Base-by-base conservation (phyloP, 2,329 filamentous ascomycete species). In the Fusarium floridanum region DNA sequence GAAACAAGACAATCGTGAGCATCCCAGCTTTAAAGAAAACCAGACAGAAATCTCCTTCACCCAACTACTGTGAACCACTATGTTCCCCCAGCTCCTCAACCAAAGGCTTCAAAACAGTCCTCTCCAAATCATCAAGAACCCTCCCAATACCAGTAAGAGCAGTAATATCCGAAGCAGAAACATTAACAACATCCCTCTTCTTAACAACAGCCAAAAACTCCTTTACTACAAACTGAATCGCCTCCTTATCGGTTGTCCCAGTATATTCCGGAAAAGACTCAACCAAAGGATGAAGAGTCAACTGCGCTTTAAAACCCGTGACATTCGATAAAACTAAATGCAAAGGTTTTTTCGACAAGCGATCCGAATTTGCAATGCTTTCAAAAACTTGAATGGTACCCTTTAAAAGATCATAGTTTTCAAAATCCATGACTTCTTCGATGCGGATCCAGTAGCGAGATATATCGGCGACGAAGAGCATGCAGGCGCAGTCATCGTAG, bases 71-170 rank as follows among this genome's bases (percentile, higher is more conserved):
- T n/a, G 16, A 11, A 12, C 17, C 48, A 53, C 24, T 17, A 29
- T 29, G 24, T 17, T 53, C 48, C 10, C 2, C 48, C 48, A 53
- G 24, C 48, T 53, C 48, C 24, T 53, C 24, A 6, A 53, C 24
- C 48, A 53, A 53, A 56, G 53, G 53, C n/a, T 63, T 41, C 9
- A 53, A 32, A 62, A 61, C 37, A 5, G 37, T 10, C 12, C 5
- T 43, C n/a, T 61, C 57, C 39, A 61, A 37, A 27, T 43, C 17
- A n/a, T 61, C 57, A 12, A 61, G 39, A 27, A 61, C 57, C 27
- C 4, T 37, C 4, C 11, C 48, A 16, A 62, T 16, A 17, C 60
- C 37, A 20, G 39, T 32, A 10, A 45, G 22, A 45, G 45, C 43
- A 1, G 20, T 22, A 12, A 41, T 34, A 4, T 45, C 27, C 8